These are phyloP conservation scores for Sonneratia alba DNA, from an alignment of 345 rosid genomes.

Conservation along the genomic window DNA sequence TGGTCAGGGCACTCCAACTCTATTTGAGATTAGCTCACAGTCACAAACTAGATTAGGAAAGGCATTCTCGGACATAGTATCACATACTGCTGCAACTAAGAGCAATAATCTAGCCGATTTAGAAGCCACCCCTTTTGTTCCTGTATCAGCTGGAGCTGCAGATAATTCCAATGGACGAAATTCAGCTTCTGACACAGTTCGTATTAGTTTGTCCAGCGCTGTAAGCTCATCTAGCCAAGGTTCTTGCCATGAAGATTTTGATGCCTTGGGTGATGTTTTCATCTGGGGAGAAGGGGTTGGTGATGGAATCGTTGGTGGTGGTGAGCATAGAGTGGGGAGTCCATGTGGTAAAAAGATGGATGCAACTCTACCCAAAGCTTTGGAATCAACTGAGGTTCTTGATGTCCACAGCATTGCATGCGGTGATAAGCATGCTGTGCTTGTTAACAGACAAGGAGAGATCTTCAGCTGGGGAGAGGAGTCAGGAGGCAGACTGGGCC, in stretches of 20 bases:
- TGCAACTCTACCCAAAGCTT: slow-evolving; percentile 60
- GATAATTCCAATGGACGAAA: slow-evolving; percentile 46
- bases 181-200: slow-evolving; percentile 48
- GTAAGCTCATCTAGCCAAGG: slow-evolving; percentile 86
- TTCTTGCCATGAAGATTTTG: slow-evolving; percentile 65
- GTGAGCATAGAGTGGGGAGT: slow-evolving; percentile 23
- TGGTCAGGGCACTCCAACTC: slow-evolving; percentile 34
- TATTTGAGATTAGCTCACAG: slow-evolving; percentile 29
- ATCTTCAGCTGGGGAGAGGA: slow-evolving; percentile 93
- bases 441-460: slow-evolving; percentile 74
- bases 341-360: slow-evolving; percentile 29
- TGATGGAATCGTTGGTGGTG: slow-evolving; percentile 52
- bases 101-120: slow-evolving; percentile 33
- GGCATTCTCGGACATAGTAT: slow-evolving; percentile 56
- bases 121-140: slow-evolving; percentile 23
- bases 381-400: slow-evolving; percentile 60
- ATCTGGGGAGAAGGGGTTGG: slow-evolving; percentile 83
- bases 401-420: slow-evolving; percentile 72
- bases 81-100: slow-evolving; percentile 41
- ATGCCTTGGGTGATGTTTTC: slow-evolving; percentile 81
- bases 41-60: slow-evolving; percentile 53
- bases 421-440: slow-evolving; percentile 75
- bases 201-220: slow-evolving; percentile 75
- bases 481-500: slow-evolving; percentile 83
- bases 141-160: slow-evolving; percentile 17